Base-by-base conservation (phyloP, 768 basidiomycete genomes). In the Amanita pallidorosea region DNA sequence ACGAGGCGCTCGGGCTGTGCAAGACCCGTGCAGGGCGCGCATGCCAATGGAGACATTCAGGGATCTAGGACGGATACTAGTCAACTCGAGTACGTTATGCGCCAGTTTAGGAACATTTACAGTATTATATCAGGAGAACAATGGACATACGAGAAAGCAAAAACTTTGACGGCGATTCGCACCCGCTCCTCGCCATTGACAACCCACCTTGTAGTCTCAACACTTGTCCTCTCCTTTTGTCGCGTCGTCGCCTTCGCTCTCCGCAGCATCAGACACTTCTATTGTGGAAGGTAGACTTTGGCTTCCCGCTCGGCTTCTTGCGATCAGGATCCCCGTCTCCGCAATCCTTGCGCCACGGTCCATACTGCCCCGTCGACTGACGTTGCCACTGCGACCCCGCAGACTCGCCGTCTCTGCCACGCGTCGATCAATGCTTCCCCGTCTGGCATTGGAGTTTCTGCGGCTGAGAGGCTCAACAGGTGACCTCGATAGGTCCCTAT, bases 301-400 rank as follows among this genome's bases (percentile, higher is more conserved):
- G 55, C 75, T 77, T 20, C 70, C 72, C 22, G 74, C 70, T 40
- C 72, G 70, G 59, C 74, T 75, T 52, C 78, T 61, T 18, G 72
- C 69, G 41, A 74, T 55, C 55, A 88, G 60, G 46, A 70, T 72
- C 12, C 83, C 82, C 37, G 77, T 81, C 69, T 84, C 82, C 2
- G 82, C 82, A 23, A 84, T 70, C 36, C 82, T 67, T 18, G 73
- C 84, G 5, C 84, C 81, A 4, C 76, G 72, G 54, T 84, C 84
- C 31, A 79, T 67, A 53, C 80, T 82, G 47, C 59, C 74, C 45
- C 80, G 69, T n/a, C 77, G 70, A 54, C 77, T 80, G 33, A n/a
- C 63, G 55, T 72, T 68, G 36, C 61, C 67, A 47, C 60, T 67
- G 56, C 59, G 61, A 56, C 59, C 65, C 57, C 65, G 61, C 53